A percentile compares a stretch with the other conserved stretches of the same genome.
Evolutionary conservation across 2,329 filamentous ascomycete species (phyloP).

Genomic region (Colletotrichum tabaci): DNA sequence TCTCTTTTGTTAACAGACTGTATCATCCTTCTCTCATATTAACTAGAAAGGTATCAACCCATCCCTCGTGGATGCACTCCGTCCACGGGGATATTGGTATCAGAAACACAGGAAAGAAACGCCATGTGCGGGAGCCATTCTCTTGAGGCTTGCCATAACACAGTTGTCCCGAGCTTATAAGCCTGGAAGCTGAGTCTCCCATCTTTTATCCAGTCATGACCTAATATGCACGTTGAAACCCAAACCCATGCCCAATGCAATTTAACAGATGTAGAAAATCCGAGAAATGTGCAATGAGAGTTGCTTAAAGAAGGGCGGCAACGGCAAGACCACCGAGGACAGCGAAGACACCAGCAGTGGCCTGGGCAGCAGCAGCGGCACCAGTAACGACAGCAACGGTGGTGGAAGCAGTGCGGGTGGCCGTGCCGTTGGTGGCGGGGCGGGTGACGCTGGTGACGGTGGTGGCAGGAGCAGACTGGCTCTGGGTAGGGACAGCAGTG

Average conservation of each 20-base stretch:
- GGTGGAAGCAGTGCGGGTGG: conserved; percentile 26
- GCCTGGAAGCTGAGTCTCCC: conserved; percentile 34
- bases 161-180: conserved; percentile 7
- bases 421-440: conserved; percentile 38
- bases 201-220: conserved; percentile 43
- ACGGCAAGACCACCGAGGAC: conserved; percentile 42
- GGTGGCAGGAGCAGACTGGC: conserved; percentile 45
- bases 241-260: conserved; percentile 34
- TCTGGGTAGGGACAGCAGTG: conserved; percentile 42
- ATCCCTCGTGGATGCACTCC: conserved; percentile 30
- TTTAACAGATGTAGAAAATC: conserved; percentile 38
- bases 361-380: conserved; percentile 32
- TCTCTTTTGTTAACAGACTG: conserved; percentile 23
- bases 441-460: conserved; percentile 43
- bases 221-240: conserved; percentile 41
- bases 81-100: conserved; percentile 38
- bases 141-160: conserved; percentile 15
- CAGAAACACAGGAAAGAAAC: conserved; percentile 36
- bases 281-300: conserved; percentile 33
- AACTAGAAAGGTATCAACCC: conserved; percentile 42
- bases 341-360: conserved; percentile 41
- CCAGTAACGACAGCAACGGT: conserved; percentile 32
- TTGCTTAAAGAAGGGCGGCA: conserved; percentile 41
- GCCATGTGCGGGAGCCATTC: conserved; percentile 37
- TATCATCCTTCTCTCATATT: conserved; percentile 39